Percentiles rank a stretch among this genome's conserved stretches.
These are phyloP conservation scores for Dactylellina cionopaga DNA, from an alignment of 2,329 filamentous ascomycete species.

Conservation along the genomic window DNA sequence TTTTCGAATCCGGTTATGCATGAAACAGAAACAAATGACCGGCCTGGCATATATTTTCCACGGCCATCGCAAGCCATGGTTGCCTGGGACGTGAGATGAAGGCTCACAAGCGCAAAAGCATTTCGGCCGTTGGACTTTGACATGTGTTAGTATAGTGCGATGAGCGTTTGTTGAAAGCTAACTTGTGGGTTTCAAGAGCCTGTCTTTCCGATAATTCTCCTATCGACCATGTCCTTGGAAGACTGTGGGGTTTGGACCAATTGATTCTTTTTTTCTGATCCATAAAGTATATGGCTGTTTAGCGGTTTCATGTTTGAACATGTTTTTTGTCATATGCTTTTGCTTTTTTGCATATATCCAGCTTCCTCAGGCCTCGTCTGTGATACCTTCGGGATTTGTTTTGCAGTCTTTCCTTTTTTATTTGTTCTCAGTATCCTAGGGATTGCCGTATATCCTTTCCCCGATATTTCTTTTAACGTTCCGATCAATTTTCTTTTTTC, in stretches of 20 bases:
- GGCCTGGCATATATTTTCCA: constrained; percentile 15
- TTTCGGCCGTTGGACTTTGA: constrained; percentile 9
- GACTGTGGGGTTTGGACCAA: constrained; percentile 42
- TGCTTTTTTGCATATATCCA: constrained; percentile 54
- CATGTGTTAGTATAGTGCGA: constrained; percentile 1
- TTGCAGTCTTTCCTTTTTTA: constrained; percentile 54
- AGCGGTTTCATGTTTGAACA: constrained; percentile 50
- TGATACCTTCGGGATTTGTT: constrained; percentile 58
- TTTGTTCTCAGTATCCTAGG: constrained; percentile 55
- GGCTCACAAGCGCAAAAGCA: constrained; percentile 4
- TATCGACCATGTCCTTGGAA: constrained; percentile 43
- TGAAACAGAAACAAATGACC: not conserved
- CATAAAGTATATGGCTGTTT: constrained; percentile 28
- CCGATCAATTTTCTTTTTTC: constrained; percentile 30
- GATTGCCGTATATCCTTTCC: too few species aligned
- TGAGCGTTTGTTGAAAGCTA: constrained; percentile 26
- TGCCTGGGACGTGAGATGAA: not conserved
- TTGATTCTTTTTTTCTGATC: constrained; percentile 33
- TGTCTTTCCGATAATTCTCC: constrained; percentile 53
- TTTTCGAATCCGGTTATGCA: constrained; percentile 7
- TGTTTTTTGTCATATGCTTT: constrained; percentile 19
- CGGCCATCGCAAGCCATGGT: not conserved
- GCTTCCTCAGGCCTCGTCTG: constrained; percentile 55
- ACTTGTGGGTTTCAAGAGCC: constrained; percentile 32
- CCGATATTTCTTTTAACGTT: too few species aligned